Evolutionary conservation across 2,329 filamentous ascomycete genomes (phyloP).

Genomic region (Daldinia sp.): DNA sequence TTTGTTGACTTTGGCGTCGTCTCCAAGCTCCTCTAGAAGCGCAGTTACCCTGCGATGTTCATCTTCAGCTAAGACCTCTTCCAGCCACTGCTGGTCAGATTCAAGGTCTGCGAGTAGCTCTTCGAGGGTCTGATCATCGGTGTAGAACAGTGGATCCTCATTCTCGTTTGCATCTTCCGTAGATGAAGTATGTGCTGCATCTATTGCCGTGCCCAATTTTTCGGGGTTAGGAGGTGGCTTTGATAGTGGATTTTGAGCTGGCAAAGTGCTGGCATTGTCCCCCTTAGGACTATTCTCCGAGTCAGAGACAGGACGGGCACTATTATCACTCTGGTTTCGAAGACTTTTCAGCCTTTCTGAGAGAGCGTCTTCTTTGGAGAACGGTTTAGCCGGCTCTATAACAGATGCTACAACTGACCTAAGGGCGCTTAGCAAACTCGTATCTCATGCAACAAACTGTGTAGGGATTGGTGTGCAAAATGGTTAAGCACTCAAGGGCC

Average conservation of each 20-base stretch:
- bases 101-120: constrained; percentile 58
- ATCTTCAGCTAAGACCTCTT: constrained; percentile 45
- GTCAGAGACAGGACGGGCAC: constrained; percentile 11
- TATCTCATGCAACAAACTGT: too few species aligned
- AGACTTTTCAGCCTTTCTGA: constrained; percentile 61
- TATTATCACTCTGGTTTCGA: constrained; percentile 50
- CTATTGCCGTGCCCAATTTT: constrained; percentile 14
- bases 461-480: too few species aligned
- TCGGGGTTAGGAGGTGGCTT: constrained; percentile 25
- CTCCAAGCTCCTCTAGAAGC: constrained; percentile 47
- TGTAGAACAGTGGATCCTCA: constrained; percentile 53
- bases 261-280: constrained; percentile 24
- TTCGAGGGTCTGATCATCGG: constrained; percentile 62
- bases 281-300: constrained; percentile 7
- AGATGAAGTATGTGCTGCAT: constrained; percentile 7
- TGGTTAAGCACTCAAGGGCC: too few species aligned
- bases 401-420: constrained; percentile 44
- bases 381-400: constrained; percentile 54
- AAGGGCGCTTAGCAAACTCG: constrained; percentile 38
- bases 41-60: constrained; percentile 46
- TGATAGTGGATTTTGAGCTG: constrained; percentile 31
- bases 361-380: constrained; percentile 60
- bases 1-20: constrained; percentile 19
- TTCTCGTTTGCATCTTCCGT: constrained; percentile 35
- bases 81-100: constrained; percentile 46